phyloP scores from a whole-genome alignment of 345 rosid species.

The Dovyalis caffra region DNA sequence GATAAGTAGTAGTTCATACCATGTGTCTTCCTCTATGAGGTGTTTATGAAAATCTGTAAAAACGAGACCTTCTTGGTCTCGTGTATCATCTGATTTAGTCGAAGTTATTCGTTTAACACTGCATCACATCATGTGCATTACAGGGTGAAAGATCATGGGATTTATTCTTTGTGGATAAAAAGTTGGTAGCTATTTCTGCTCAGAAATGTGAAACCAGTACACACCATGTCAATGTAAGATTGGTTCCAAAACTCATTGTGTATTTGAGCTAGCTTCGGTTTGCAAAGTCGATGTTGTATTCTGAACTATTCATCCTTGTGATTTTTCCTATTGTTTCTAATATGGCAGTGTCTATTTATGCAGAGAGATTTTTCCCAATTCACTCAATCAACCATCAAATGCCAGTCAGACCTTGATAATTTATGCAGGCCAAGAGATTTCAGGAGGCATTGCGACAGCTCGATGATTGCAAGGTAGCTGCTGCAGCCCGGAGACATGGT shows the following conservation, averaged over 20 bases:
- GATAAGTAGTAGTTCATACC: neutral
- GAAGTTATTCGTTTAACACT: neutral
- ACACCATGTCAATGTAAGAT: neutral
- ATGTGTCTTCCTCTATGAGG: neutral
- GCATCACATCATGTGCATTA: neutral
- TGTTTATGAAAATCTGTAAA: too few species aligned
- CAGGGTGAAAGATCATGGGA: constrained; percentile 29
- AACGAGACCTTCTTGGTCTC: too few species aligned
- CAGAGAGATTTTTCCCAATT: neutral
- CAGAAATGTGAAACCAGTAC: neutral
- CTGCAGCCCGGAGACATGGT: neutral
- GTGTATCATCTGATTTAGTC: neutral
- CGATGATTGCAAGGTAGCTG: neutral
- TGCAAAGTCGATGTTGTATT: neutral
- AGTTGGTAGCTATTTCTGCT: neutral
- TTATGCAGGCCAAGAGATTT: neutral
- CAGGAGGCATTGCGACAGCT: neutral
- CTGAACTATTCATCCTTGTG: neutral
- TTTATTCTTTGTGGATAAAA: constrained; percentile 16
- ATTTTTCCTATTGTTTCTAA: too few species aligned
- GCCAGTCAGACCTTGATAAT: neutral
- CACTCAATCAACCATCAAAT: neutral
- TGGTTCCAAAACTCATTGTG: neutral
- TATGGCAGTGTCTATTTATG: neutral
- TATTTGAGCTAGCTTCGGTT: too few species aligned